phyloP scores from a whole-genome alignment of 2,329 filamentous ascomycete genomes.

The Microcera coccophila region DNA sequence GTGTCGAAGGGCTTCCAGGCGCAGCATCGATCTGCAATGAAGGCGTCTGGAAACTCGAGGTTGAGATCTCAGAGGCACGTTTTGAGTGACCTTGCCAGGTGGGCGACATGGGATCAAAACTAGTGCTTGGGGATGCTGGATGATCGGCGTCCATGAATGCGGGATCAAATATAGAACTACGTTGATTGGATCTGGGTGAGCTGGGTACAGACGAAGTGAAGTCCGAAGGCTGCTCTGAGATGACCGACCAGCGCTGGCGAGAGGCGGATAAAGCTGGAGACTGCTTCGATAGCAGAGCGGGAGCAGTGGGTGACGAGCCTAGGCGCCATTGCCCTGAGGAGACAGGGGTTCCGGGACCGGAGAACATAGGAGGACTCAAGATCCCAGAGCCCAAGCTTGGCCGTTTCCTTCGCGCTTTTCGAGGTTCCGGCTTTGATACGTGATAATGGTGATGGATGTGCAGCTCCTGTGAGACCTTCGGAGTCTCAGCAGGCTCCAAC shows the following conservation, averaged over 20 bases:
- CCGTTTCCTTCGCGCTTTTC: slow-evolving; percentile 69
- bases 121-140: slow-evolving; percentile 79
- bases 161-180: slow-evolving; percentile 74
- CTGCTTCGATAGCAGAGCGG: slow-evolving; percentile 48
- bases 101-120: slow-evolving; percentile 63
- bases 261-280: slow-evolving; percentile 43
- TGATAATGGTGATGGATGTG: slow-evolving; percentile 97
- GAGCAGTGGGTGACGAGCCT: slow-evolving; percentile 36
- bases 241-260: slow-evolving; percentile 58
- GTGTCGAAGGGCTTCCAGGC: slow-evolving; percentile 25
- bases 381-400: slow-evolving; percentile 58
- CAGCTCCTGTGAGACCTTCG: slow-evolving; percentile 61
- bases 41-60: slow-evolving; percentile 44
- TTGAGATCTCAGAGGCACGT: slow-evolving; percentile 53
- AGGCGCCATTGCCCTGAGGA: slow-evolving; percentile 36
- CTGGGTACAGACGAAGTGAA: slow-evolving; percentile 73
- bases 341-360: slow-evolving; percentile 41
- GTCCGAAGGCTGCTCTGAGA: slow-evolving; percentile 55
- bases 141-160: slow-evolving; percentile 58
- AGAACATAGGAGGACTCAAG: slow-evolving; percentile 52
- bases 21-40: slow-evolving; percentile 32
- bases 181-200: slow-evolving; percentile 72
- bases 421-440: slow-evolving; percentile 57
- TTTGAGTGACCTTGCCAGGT: slow-evolving; percentile 54
- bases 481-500: slow-evolving; percentile 48